Evolutionary conservation across 768 basidiomycete genomes (phyloP).

Genomic region (Lentinula aciculospora): DNA sequence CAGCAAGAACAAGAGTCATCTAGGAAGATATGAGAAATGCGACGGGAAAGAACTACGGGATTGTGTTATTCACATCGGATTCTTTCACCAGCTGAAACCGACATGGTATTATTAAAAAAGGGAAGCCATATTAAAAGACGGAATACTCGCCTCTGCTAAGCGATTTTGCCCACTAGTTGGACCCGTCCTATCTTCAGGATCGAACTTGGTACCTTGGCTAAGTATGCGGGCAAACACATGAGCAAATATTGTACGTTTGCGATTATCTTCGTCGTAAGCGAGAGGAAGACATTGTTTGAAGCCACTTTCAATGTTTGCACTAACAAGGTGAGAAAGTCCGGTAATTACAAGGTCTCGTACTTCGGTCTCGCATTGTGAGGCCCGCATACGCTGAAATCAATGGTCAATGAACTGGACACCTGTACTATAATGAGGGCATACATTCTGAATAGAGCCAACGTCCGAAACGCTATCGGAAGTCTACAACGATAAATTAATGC

Average conservation of each 20-base stretch:
- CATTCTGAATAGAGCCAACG: conserved; percentile 39
- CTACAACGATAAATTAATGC: conserved; percentile 19
- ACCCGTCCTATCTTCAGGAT: conserved; percentile 47
- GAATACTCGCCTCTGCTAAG: conserved; percentile 49
- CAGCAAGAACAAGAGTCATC: conserved; percentile 78
- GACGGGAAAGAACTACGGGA: not conserved
- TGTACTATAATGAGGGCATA: conserved; percentile 16
- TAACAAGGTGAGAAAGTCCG: conserved; percentile 76
- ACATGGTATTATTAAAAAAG: conserved; percentile 8
- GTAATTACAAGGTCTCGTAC: conserved; percentile 74
- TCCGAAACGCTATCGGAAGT: conserved; percentile 46
- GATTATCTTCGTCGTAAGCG: conserved; percentile 67
- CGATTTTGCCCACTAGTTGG: conserved; percentile 43
- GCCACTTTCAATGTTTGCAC: conserved; percentile 81
- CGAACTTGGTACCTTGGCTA: conserved; percentile 74
- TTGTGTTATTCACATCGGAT: conserved; percentile 57
- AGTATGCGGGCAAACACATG: conserved; percentile 81
- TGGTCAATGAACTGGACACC: not conserved
- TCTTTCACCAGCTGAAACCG: conserved; percentile 59
- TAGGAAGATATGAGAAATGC: conserved; percentile 20
- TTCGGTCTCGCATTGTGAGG: conserved; percentile 50
- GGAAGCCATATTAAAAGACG: not conserved
- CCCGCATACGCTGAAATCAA: conserved; percentile 30
- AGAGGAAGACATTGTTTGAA: conserved; percentile 82
- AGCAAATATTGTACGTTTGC: conserved; percentile 75